Evolutionary conservation across 2,329 filamentous ascomycete species (phyloP), one percentile per base, ranked within the genome.

Genomic region (Basipetospora chlamydospora): DNA sequence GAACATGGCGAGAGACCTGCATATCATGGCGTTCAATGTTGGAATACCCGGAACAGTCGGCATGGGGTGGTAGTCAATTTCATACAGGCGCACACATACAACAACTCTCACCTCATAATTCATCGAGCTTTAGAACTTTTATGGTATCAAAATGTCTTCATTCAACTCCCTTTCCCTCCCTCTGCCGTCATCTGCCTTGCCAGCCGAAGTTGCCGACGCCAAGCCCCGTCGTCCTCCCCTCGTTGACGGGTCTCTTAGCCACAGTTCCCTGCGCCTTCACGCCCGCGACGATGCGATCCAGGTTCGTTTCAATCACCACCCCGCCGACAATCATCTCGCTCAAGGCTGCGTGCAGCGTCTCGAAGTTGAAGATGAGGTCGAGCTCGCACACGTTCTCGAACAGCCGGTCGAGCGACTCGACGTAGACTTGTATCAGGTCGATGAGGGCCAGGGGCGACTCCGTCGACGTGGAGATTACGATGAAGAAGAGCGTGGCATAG

Each of bases 361-460:
- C 90, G 49, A 94, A 98, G 55, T 96, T 96, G 65, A 98, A 98
- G 56, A 98, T 98, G 47, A 98, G 70, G 57, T 98, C 87, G 39
- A 98, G 67, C 64, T 98, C 90, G 68, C 90, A 98, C 8, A 98
- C 90, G 55, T 98, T 95, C 61, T 96, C 90, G 54, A 98, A 98
- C 28, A 98, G 68, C 44, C 85, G 77, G 57, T 98, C 90, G 25
- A 98, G 71, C 1, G 88, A 79, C 59, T 98, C 90, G 44, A 98
- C 90, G 50, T 95, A 98, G 41, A 98, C 90, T 59, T 98, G 90
- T 45, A 98, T 96, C 38, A 98, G 65, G 57, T 98, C 90, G 43
- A 98, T 86, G 17, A 98, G 70, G 1, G 90, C 90, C 3, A 98
- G 78, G 1, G 90, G 90, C 1, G 85, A 94, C 59, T 98, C 90